Evolutionary conservation across 106 monocot genomes (phyloP).

Genomic region (Hemerocallis citrina): DNA sequence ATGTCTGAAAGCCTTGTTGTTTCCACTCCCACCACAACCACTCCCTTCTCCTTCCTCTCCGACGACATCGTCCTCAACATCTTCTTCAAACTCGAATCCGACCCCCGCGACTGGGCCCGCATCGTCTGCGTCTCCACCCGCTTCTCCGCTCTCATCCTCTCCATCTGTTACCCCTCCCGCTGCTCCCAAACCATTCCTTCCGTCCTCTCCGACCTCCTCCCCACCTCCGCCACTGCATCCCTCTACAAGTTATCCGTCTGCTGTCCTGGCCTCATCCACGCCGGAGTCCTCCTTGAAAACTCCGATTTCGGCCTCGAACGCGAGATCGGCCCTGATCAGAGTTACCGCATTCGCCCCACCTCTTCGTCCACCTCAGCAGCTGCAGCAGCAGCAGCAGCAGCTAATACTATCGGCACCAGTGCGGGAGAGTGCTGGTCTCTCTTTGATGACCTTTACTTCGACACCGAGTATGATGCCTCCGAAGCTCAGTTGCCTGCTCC

Average conservation of each 20-base stretch:
- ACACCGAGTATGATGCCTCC: conserved; percentile 65
- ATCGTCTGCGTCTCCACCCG: conserved; percentile 48
- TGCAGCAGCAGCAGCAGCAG: background rate
- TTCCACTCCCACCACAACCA: no score
- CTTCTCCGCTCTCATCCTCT: conserved; percentile 46
- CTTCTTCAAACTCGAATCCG: conserved; percentile 48
- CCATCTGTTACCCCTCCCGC: conserved; percentile 38
- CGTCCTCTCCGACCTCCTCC: conserved; percentile 7
- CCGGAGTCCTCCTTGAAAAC: conserved; percentile 79
- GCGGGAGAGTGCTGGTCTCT: conserved; percentile 47
- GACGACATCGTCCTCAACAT: conserved; percentile 74
- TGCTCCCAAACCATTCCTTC: conserved; percentile 32
- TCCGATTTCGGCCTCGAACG: conserved; percentile 86
- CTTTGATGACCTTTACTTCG: conserved; percentile 88
- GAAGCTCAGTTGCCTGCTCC: conserved; percentile 10
- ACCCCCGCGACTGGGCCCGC: conserved; percentile 78
- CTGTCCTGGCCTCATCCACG: conserved; percentile 77
- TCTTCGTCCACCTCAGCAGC: background rate
- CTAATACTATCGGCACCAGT: no score
- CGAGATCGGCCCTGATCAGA: conserved; percentile 67
- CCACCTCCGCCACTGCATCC: conserved; percentile 13
- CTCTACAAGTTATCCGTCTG: conserved; percentile 87
- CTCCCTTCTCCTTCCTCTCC: conserved; percentile 31
- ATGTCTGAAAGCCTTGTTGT: no score
- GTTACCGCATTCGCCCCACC: background rate